A percentile compares a stretch with the other conserved stretches of the same genome.
Evolutionary conservation across 2,329 filamentous ascomycete species (phyloP).

Genomic region (Stemphylium vesicarium): DNA sequence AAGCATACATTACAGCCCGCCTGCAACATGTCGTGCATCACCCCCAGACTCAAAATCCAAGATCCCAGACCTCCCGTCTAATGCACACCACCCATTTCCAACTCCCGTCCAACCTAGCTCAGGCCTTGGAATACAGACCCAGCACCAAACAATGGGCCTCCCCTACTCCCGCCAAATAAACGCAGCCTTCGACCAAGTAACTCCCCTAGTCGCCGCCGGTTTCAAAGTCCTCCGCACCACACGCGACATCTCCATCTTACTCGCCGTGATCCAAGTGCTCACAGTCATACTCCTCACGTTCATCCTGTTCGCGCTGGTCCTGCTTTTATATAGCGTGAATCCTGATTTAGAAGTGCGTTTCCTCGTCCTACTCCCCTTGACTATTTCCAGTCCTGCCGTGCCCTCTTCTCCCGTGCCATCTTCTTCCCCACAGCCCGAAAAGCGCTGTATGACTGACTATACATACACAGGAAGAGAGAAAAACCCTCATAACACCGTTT

Average conservation of each 20-base stretch:
- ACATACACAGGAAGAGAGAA: conserved; percentile 42
- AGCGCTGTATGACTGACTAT: not conserved
- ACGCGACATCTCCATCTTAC: conserved; percentile 57
- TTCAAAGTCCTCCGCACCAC: conserved; percentile 59
- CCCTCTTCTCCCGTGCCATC: no score
- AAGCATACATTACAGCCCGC: not conserved
- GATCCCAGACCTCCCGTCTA: not conserved
- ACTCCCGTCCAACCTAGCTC: no score
- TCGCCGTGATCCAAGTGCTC: conserved; percentile 56
- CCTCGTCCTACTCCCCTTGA: no score
- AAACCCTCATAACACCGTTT: conserved; percentile 52
- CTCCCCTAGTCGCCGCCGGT: conserved; percentile 57
- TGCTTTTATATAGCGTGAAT: conserved; percentile 55
- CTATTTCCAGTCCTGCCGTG: no score
- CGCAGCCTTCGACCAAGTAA: conserved; percentile 60
- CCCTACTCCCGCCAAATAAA: conserved; percentile 61
- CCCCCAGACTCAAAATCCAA: not conserved
- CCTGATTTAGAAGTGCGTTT: conserved; percentile 53
- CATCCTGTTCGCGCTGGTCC: conserved; percentile 49
- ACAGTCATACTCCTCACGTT: conserved; percentile 52
- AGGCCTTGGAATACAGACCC: no score
- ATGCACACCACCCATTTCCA: no score
- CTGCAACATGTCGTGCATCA: not conserved
- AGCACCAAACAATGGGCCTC: no score
- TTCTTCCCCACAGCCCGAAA: no score